Evolutionary conservation across 208 protist species (phyloP), one percentile per base, ranked within the genome.

Genomic region (Trypanosoma avium): DNA sequence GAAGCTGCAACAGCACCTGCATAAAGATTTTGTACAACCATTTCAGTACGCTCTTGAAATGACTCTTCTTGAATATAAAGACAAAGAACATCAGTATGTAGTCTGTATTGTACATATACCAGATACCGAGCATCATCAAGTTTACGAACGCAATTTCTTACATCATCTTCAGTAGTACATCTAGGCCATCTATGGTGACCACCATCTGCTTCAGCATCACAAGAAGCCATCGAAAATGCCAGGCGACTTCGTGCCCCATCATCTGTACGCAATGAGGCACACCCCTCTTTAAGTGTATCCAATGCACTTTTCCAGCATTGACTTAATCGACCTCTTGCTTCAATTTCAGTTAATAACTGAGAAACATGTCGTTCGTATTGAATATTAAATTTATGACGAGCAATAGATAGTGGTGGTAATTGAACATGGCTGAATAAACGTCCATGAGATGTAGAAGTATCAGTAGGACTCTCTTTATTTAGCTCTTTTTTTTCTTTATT

Each of bases 21-120:
- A 17, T 76, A 70, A 54, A 95, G 78, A n/a, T 74, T 71, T 27
- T 75, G 74, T 17, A 95, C 78, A 4, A 79, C 81, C 5, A 64
- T 63, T 61, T 92, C 87, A 7, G 90, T 96, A 60, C 87, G 86
- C 69, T 96, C 73, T 55, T 96, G 90, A 67, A 91, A 96, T 7
- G 88, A 53, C 59, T 93, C 86, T 59, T 93, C 86, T 56, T 92
- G 79, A 45, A 92, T 71, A 62, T 91, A 92, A 10, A 83, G 75
- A 64, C 90, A 96, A 8, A 96, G 54, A 15, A 87, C 77, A 59
- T 92, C 84, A 3, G 82, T 71, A 73, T 96, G 90, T 15, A 96
- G 74, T 45, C 86, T 82, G 71, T 93, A 96, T 70, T 93, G 90
- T 42, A 92, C 71, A 55, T 92, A 96, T 43, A 86, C 63, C 15